These are phyloP conservation scores for Pythium coloratum DNA, from an alignment of 352 stramenopile genomes.

Conservation along the genomic window DNA sequence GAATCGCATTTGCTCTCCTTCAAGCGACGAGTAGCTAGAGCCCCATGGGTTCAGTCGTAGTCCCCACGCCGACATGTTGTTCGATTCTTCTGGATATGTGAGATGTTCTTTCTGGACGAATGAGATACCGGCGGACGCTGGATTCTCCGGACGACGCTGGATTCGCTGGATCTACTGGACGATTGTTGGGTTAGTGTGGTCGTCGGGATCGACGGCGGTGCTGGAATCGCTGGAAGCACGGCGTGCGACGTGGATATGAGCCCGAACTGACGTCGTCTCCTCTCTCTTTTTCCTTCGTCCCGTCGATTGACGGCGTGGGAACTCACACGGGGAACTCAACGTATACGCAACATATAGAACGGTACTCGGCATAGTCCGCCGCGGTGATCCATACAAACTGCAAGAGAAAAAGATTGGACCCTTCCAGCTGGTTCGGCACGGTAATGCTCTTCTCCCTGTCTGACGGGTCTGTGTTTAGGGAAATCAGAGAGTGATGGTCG, in stretches of 20 bases:
- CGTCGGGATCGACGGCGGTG: neutral
- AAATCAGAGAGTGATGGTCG: slow-evolving; percentile 18
- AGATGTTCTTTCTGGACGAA: neutral
- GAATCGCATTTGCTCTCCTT: slow-evolving; percentile 84
- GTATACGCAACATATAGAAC: slow-evolving; percentile 24
- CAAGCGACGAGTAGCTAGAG: slow-evolving; percentile 83
- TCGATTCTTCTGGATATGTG: neutral
- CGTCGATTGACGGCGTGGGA: slow-evolving; percentile 14
- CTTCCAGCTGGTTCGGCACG: neutral
- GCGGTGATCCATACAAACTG: slow-evolving; percentile 12
- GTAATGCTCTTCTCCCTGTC: neutral
- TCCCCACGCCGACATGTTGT: slow-evolving; percentile 77
- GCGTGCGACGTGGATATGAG: slow-evolving; percentile 11
- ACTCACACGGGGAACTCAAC: slow-evolving; percentile 20
- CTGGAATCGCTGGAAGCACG: neutral
- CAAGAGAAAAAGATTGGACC: slow-evolving; percentile 12
- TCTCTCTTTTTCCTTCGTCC: slow-evolving; percentile 24
- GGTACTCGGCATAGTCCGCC: neutral
- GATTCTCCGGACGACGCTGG: neutral
- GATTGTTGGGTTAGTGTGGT: neutral
- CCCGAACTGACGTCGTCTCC: slow-evolving; percentile 19
- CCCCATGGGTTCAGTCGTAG: slow-evolving; percentile 80
- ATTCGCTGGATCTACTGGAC: neutral
- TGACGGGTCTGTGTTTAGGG: slow-evolving; percentile 5
- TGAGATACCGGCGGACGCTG: neutral